A percentile compares a stretch with the other conserved stretches of the same genome.
phyloP scores from a whole-genome alignment of 805 yeast genomes.

The Monosporozyma solicola region DNA sequence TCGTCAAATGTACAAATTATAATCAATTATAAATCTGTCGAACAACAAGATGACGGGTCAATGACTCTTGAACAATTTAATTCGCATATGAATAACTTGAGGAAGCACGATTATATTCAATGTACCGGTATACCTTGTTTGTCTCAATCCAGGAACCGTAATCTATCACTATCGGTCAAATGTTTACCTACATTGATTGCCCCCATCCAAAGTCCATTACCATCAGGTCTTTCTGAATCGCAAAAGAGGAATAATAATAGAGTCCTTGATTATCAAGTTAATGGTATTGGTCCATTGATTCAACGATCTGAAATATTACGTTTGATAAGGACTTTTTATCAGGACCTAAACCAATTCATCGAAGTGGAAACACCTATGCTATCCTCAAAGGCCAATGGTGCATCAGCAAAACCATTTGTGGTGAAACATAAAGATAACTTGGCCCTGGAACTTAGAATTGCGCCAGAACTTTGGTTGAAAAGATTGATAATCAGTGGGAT shows the following conservation, averaged over 20 bases:
- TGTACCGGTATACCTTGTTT: slow-evolving; percentile 64
- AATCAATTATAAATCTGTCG: slow-evolving; percentile 13
- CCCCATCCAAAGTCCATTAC: slow-evolving; percentile 64
- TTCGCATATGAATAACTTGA: slow-evolving; percentile 27
- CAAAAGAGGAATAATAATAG: slow-evolving; percentile 55
- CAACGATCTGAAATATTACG: slow-evolving; percentile 49
- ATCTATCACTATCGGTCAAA: slow-evolving; percentile 57
- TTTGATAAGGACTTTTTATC: slow-evolving; percentile 50
- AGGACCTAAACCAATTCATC: slow-evolving; percentile 42
- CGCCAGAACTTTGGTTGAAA: slow-evolving; percentile 94
- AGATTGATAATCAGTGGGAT: slow-evolving; percentile 75
- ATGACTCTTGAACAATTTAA: slow-evolving; percentile 4
- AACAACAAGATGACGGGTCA: background rate
- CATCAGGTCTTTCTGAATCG: slow-evolving; percentile 50
- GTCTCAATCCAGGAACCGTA: slow-evolving; percentile 56
- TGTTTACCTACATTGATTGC: slow-evolving; percentile 45
- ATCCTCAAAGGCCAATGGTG: slow-evolving; percentile 70
- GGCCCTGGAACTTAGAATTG: slow-evolving; percentile 63
- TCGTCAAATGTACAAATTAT: slow-evolving; percentile 18
- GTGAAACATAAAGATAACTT: slow-evolving; percentile 35
- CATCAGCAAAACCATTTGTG: slow-evolving; percentile 80
- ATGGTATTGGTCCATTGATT: slow-evolving; percentile 37
- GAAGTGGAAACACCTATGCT: slow-evolving; percentile 89
- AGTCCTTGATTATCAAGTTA: slow-evolving; percentile 65
- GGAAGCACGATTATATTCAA: slow-evolving; percentile 65